Evolutionary conservation across 2,329 filamentous ascomycete genomes (phyloP), one percentile per base, ranked within the genome.

Genomic region (Neurospora sp.): DNA sequence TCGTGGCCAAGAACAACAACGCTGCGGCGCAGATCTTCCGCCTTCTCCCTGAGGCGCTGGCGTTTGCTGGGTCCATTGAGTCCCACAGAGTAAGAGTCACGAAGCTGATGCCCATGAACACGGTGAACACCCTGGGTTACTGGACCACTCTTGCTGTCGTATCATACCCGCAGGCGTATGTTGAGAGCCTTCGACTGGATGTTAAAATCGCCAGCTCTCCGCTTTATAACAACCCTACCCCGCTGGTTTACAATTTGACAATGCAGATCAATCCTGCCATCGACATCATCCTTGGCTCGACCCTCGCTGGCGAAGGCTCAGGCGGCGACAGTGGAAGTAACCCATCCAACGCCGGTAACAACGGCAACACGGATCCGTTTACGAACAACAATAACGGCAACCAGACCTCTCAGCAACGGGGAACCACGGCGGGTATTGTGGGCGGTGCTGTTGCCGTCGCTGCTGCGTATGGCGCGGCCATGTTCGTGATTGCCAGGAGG

Each of bases 401-500:
- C 70, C 83, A 87, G 74, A 86, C 86, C 6, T 83, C 89, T 66
- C 87, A 87, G 72, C 83, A 87, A 76, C 83, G 83, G 76, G 88
- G 87, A 57, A 90, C 88, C 40, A 89, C 86, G 1, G 87, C 86
- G 33, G 88, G 87, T 73, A 89, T 97, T 76, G 92, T 91, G 70
- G 85, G 92, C 28, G 92, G 92, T 76, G 91, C 92, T 36, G 88
- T 94, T 39, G 87, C 87, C 62, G 89, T 93, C 77, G 92, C 92
- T 57, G 91, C 90, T 67, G 89, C 93, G n/a, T 97, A 97, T 75
- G 94, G 93, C 77, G 92, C 91, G 12, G 93, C 92, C 79, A 97
- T 97, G 94, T 95, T 97, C 83, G 89, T 96, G 77, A 88, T 97
- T 74, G 94, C 94, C 67, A 90, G 93, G 72, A 88, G 94, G 71